phyloP scores from a whole-genome alignment of 1,284 basidiomycete species.

The Pascua guehoae region DNA sequence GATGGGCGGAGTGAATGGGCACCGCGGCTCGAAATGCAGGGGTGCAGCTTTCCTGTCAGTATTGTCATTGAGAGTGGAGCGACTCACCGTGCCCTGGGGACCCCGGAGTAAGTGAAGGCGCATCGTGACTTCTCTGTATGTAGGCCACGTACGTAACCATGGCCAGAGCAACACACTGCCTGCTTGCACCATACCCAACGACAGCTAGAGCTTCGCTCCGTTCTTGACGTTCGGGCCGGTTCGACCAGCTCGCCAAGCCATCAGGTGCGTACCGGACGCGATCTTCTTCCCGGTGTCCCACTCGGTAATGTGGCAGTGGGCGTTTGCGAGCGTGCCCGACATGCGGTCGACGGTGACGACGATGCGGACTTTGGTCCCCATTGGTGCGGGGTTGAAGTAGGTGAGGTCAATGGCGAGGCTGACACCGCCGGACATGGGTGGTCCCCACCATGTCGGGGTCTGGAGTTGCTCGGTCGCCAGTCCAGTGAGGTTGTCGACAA shows the following conservation, averaged over 20 bases:
- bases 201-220: neutral
- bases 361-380: conserved; percentile 16
- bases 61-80: too few species aligned
- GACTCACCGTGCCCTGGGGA: too few species aligned
- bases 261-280: conserved; percentile 28
- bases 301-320: conserved; percentile 17
- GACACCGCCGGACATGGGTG: conserved; percentile 37
- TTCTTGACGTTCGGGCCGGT: too few species aligned
- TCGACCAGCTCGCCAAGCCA: conserved; percentile 19
- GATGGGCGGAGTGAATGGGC: too few species aligned
- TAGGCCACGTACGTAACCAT: neutral
- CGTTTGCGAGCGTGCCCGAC: conserved; percentile 11
- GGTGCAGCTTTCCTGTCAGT: too few species aligned
- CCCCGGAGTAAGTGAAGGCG: too few species aligned
- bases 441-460: conserved; percentile 41
- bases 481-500: conserved; percentile 1
- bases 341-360: conserved; percentile 16
- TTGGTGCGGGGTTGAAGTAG: conserved; percentile 27
- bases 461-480: conserved; percentile 12
- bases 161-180: neutral
- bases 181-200: too few species aligned
- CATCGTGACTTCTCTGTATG: neutral
- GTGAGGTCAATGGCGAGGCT: conserved; percentile 32
- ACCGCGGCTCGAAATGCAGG: too few species aligned
- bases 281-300: conserved; percentile 23